Conservation (phyloP, 495 filamentous ascomycete species). For the Lasiosphaeria ovina region DNA sequence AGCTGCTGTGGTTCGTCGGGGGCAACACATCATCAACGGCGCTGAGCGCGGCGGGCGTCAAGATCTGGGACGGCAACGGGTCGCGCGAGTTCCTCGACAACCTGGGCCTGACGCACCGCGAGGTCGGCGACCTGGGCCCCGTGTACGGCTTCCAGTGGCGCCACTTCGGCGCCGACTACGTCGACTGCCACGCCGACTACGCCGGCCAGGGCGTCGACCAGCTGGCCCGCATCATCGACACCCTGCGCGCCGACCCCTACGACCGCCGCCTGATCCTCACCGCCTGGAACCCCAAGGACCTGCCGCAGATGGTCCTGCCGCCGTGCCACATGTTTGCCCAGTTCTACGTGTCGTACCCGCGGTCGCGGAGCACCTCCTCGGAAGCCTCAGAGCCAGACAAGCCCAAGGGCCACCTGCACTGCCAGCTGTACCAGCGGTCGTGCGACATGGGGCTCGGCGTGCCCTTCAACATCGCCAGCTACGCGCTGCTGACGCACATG, state of each 20-base stretch:
- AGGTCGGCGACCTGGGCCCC: slow-evolving; percentile 85
- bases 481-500: slow-evolving; percentile 92
- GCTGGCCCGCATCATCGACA: slow-evolving; percentile 78
- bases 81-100: slow-evolving; percentile 83
- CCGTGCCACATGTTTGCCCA: slow-evolving; percentile 99
- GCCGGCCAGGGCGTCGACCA: slow-evolving; percentile 88
- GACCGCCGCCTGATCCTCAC: slow-evolving; percentile 85
- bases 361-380: slow-evolving; percentile 21
- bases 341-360: slow-evolving; percentile 87
- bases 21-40: slow-evolving; percentile 75
- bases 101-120: slow-evolving; percentile 74
- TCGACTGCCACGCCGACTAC: slow-evolving; percentile 78
- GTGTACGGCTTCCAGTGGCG: slow-evolving; percentile 99
- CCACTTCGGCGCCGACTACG: slow-evolving; percentile 90
- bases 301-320: slow-evolving; percentile 87
- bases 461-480: slow-evolving; percentile 95
- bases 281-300: slow-evolving; percentile 89
- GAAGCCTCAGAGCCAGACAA: slow-evolving; percentile 36
- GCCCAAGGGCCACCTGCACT: slow-evolving; percentile 67
- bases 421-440: slow-evolving; percentile 86
- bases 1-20: slow-evolving; percentile 94
- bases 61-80: slow-evolving; percentile 98
- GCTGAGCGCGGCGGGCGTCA: slow-evolving; percentile 73
- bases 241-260: slow-evolving; percentile 76
- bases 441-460: slow-evolving; percentile 98